These are phyloP conservation scores for Ceratocystis eucalypticola DNA, from an alignment of 2,329 filamentous ascomycete genomes.

Conservation along the genomic window DNA sequence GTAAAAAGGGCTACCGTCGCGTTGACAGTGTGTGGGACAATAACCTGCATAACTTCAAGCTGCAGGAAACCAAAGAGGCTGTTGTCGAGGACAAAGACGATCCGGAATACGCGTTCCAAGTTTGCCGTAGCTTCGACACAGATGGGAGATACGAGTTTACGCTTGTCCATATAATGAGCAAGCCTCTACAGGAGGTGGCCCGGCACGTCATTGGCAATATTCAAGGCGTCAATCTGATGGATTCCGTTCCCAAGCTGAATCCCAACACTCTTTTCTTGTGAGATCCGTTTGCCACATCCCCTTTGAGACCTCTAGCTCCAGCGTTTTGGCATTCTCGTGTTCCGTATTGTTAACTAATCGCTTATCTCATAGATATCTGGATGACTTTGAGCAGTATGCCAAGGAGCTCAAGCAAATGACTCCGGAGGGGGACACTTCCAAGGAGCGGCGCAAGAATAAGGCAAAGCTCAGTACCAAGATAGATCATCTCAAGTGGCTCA, in stretches of 20 bases:
- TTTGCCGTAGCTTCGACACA: not conserved
- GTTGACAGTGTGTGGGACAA: constrained; percentile 44
- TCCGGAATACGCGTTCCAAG: not conserved
- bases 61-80: constrained; percentile 40
- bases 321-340: not conserved
- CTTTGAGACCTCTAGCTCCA: not conserved
- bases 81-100: constrained; percentile 27
- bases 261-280: constrained; percentile 57
- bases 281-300: constrained; percentile 21
- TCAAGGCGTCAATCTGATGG: constrained; percentile 56
- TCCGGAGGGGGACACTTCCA: constrained; percentile 21
- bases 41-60: constrained; percentile 36
- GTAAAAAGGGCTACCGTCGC: constrained; percentile 28
- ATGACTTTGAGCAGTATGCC: constrained; percentile 54
- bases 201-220: constrained; percentile 29
- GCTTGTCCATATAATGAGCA: constrained; percentile 73
- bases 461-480: constrained; percentile 40
- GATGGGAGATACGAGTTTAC: constrained; percentile 66
- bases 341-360: not conserved
- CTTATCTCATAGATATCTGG: constrained; percentile 48
- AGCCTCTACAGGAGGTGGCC: constrained; percentile 53
- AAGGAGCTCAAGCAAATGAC: constrained; percentile 51
- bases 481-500: constrained; percentile 58
- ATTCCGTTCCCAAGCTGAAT: constrained; percentile 61
- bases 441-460: constrained; percentile 43